Percentiles rank a stretch among this genome's conserved stretches.
These are phyloP conservation scores for Neocatenulostroma microsporum DNA, from an alignment of 2,329 filamentous ascomycete species.

Conservation along the genomic window DNA sequence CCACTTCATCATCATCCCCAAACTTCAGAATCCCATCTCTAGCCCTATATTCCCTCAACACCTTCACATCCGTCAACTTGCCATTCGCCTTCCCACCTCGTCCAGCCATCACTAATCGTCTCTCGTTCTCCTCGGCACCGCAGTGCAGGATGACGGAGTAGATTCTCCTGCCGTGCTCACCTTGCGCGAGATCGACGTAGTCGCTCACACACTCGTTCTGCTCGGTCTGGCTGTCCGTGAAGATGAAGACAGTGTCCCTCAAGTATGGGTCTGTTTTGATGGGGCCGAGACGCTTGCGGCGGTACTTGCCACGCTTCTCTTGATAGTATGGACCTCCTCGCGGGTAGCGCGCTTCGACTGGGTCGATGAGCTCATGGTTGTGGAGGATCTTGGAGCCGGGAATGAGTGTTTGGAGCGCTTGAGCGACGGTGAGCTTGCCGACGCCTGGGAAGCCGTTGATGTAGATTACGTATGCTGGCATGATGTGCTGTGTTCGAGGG, in stretches of 20 bases:
- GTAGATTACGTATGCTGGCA: conserved; percentile 7
- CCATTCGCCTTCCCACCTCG: conserved; percentile 1
- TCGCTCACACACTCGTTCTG: conserved; percentile 9
- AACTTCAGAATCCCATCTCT: conserved; percentile 5
- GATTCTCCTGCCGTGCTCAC: conserved; percentile 4
- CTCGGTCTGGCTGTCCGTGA: conserved; percentile 8
- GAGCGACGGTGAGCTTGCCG: conserved; percentile 7
- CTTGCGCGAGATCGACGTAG: conserved; percentile 5
- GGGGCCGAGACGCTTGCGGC: background rate
- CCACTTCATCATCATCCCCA: conserved; percentile 7
- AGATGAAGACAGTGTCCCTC: conserved; percentile 6
- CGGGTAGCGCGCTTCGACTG: conserved; percentile 2
- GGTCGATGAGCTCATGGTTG: conserved; percentile 11
- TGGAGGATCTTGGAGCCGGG: conserved; percentile 5
- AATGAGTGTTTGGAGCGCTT: conserved; percentile 1
- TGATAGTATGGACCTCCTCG: conserved; percentile 5
- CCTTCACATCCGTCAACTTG: conserved; percentile 3
- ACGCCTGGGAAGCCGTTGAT: conserved; percentile 9
- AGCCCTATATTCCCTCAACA: conserved; percentile 2
- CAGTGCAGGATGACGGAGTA: conserved; percentile 9
- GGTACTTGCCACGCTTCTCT: conserved; percentile 3
- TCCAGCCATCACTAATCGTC: conserved; percentile 1
- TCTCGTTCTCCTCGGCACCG: conserved; percentile 6
- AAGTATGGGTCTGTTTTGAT: conserved; percentile 2
- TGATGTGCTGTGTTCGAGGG: too few relatives aligned